Base-by-base conservation (phyloP, 78 protist species). In the Corallochytrium limacisporum region DNA sequence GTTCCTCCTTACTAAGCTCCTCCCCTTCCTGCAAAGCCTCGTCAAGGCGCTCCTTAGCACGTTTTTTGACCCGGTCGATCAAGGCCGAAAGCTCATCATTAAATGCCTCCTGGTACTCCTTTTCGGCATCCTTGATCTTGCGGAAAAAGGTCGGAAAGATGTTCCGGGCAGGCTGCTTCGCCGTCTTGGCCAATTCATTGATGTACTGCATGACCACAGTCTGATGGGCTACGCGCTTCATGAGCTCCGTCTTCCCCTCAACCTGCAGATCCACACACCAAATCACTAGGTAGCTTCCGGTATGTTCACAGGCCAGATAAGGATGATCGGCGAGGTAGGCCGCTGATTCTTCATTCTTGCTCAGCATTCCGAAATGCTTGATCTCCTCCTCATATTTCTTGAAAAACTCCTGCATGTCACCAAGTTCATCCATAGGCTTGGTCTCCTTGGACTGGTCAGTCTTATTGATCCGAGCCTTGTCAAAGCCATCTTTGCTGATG, bases 211-310 rank as follows among this genome's bases (percentile, higher is more conserved):
- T 12, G 15, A 22, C 8, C 20, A 66, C 32, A 5, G 43, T 50
- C 60, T 66, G 72, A 42, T 35, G 60, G 26, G 56, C 56, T 8
- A 66, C 72, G 15, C 16, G 1, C 24, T 39, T 13, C 74, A 67
- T 33, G 31, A n/a, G 16, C 29, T 67, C 60, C 24, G n/a, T 16
- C 69, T 72, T 62, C 36, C 39, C 72, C 24, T 73, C 78, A 7
- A 66, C 66, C 26, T 44, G 50, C 2, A 48, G 39, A 4, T 63
- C 70, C 32, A 73, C 38, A 24, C 50, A 22, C 22, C 43, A 59
- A 10, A 73, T 4, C 29, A 73, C 50, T 37, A 63, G 59, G 40
- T 35, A 73, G 71, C 47, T 66, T 36, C 72, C 70, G 4, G 69
- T 28, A 42, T 51, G 36, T 47, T 73, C 78, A 4, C 32, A 1